Conservation (phyloP, 2,329 filamentous ascomycete species). For the Apiospora phragmitis region DNA sequence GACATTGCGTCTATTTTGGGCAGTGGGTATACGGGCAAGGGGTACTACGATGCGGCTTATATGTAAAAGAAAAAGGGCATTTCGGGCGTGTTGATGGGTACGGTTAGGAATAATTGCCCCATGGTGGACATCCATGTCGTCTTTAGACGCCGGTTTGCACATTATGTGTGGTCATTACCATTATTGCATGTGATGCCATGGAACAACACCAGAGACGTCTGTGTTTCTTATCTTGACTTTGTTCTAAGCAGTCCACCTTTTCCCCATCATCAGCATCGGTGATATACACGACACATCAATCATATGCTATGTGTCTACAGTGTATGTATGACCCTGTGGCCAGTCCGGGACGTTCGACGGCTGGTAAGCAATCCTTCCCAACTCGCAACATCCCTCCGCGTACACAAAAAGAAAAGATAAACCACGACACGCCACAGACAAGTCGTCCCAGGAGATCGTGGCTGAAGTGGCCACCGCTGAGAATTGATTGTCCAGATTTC, state of each 20-base stretch:
- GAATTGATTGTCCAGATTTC: too few species aligned
- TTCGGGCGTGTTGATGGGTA: background rate
- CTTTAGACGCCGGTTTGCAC: background rate
- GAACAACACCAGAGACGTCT: too few species aligned
- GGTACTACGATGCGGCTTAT: slow-evolving; percentile 23
- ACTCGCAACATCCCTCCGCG: too few species aligned
- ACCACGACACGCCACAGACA: background rate
- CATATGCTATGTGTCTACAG: background rate
- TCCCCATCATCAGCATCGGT: background rate
- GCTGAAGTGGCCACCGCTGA: background rate
- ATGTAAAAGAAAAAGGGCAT: background rate
- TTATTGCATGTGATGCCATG: too few species aligned
- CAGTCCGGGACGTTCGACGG: background rate
- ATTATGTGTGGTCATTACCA: too few species aligned
- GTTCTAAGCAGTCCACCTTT: background rate
- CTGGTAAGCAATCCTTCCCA: background rate
- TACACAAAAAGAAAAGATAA: too few species aligned
- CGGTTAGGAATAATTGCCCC: background rate
- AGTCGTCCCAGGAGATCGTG: background rate
- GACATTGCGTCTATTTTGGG: slow-evolving; percentile 30
- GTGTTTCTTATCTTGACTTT: background rate
- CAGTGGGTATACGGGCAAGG: slow-evolving; percentile 18
- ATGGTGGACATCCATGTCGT: background rate
- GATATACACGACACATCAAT: background rate
- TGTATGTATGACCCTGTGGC: background rate